Base-by-base conservation (phyloP, 345 rosid genomes). In the Heritiera littoralis region DNA sequence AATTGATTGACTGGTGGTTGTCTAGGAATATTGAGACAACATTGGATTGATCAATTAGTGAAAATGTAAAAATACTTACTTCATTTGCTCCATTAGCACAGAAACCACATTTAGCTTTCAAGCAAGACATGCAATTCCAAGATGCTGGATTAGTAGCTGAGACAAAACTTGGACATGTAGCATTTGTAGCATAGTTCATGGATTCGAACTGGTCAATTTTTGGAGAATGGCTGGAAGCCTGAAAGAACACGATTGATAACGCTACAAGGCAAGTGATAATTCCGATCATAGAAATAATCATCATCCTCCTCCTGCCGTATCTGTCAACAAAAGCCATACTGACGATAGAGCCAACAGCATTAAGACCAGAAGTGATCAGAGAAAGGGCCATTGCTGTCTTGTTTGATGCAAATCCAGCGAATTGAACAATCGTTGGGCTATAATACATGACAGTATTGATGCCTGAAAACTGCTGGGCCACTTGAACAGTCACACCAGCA, bases 371-470 rank as follows among this genome's bases (percentile, higher is more conserved):
- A 40, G 99, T 95, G 63, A 93, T 71, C 2, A 95, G 90, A 60
- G 99, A 95, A 58, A 95, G 92, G 0, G 94, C 98, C 81, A 95
- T 35, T 0, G 98, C 95, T 0, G 97, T 90, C 7, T 83, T 86
- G 49, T 94, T 94, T 0, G 95, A 96, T 14, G 99, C 98, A 14
- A 82, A 94, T 46, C 99, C 98, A 0, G 98, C 94, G 20, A 96
- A 92, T 51, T 96, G 97, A 63, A 96, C 97, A 1, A 94, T 96
- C 1, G 97, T 81, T 0, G 98, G 97, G 63, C 97, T 86, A 75
- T 94, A 94, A 66, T 95, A 95, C 97, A 95, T 87, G 41, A 95
- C 94, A 0, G 97, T 95, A 78, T 95, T 95, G 83, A 95, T 93
- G 12, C 99, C 99, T 0, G 88, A 94, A 71, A 93, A 92, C 74